Evolutionary conservation across 1,139 yeast genomes (phyloP).

Genomic region (Candida glucosophila): DNA sequence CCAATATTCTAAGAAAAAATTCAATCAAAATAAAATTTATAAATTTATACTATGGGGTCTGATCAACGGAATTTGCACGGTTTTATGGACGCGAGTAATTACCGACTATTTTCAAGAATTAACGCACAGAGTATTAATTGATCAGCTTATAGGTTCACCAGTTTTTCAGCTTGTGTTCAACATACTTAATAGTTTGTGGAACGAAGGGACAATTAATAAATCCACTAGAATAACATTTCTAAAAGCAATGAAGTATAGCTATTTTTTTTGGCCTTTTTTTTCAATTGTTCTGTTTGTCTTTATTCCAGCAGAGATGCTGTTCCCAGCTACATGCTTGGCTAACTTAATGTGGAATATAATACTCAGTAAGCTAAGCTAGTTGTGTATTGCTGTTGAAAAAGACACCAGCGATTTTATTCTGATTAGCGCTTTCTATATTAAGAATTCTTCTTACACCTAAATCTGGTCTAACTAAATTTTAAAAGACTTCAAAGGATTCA

Average conservation of each 20-base stretch:
- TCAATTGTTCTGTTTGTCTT: conserved; percentile 42
- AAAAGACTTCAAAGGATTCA: conserved; percentile 63
- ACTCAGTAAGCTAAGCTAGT: conserved; percentile 25
- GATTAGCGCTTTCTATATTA: not conserved
- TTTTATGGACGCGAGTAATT: conserved; percentile 48
- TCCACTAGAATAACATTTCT: conserved; percentile 26
- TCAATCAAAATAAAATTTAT: conserved; percentile 29
- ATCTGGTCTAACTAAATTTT: conserved; percentile 8
- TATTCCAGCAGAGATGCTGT: conserved; percentile 39
- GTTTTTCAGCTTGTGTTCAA: conserved; percentile 44
- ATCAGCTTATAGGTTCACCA: conserved; percentile 50
- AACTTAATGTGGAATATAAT: conserved; percentile 50
- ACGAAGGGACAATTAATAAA: conserved; percentile 30
- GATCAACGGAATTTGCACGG: conserved; percentile 48
- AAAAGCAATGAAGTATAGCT: conserved; percentile 43
- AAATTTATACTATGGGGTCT: conserved; percentile 58
- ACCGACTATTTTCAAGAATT: conserved; percentile 26
- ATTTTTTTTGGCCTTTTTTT: conserved; percentile 53
- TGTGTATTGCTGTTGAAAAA: not conserved
- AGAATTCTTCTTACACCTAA: not conserved
- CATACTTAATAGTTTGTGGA: conserved; percentile 47
- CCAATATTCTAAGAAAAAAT: conserved; percentile 36
- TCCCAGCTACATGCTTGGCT: conserved; percentile 52
- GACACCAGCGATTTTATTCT: not conserved
- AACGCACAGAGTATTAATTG: conserved; percentile 34